Conservation (phyloP, 2,329 filamentous ascomycete species). For the Nannizzia gypsea region DNA sequence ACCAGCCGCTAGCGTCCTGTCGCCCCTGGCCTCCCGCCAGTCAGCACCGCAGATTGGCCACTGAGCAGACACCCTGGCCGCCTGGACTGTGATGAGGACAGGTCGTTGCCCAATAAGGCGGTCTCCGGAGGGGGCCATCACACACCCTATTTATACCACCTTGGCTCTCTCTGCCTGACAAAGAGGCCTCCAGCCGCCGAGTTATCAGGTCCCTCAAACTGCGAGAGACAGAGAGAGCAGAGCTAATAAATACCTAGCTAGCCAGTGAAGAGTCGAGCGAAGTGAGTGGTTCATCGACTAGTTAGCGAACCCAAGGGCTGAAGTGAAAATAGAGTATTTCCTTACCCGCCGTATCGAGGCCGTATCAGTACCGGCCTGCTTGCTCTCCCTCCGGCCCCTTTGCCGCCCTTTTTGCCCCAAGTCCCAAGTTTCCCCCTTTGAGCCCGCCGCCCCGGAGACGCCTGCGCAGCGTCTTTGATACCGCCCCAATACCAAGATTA, state of each 20-base stretch:
- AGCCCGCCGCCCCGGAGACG: no score
- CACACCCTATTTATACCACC: conserved; percentile 1
- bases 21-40: neutral
- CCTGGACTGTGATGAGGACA: neutral
- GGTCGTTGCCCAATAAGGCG: neutral
- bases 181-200: neutral
- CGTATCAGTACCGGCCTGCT: neutral
- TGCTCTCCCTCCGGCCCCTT: no score
- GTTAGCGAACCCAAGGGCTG: neutral
- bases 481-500: neutral
- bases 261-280: no score
- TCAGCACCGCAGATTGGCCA: neutral
- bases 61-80: conserved; percentile 1
- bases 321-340: neutral
- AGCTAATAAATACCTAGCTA: no score
- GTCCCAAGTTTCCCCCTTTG: neutral
- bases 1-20: conserved; percentile 1
- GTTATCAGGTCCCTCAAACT: no score
- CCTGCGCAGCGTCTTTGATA: neutral
- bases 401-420: no score
- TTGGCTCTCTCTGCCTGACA: neutral
- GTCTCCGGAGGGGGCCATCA: neutral
- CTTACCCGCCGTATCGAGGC: neutral
- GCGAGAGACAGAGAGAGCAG: no score
- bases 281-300: neutral